Conservation (phyloP, 2,329 filamentous ascomycete species). For the Zarea fungicola region DNA sequence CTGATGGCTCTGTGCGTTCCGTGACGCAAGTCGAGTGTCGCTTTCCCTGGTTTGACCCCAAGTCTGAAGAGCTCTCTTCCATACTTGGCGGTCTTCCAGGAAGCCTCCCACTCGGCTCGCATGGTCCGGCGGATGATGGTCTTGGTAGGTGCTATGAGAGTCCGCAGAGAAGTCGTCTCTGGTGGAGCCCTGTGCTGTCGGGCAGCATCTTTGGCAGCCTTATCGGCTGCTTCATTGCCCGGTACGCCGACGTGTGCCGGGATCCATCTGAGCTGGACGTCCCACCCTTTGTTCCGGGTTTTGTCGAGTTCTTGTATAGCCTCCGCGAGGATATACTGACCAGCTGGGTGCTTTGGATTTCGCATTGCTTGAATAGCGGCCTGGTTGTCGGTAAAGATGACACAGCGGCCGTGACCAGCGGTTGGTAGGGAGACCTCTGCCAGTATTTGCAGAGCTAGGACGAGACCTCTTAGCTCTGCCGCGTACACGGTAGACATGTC, state of each 20-base stretch:
- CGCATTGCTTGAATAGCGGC: slow-evolving; percentile 25
- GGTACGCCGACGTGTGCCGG: slow-evolving; percentile 18
- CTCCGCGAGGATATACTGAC: slow-evolving; percentile 24
- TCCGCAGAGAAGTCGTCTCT: slow-evolving; percentile 9
- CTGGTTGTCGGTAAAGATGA: slow-evolving; percentile 28
- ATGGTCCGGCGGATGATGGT: slow-evolving; percentile 14
- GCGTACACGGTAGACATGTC: slow-evolving; percentile 24
- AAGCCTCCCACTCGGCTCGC: slow-evolving; percentile 11
- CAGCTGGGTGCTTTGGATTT: slow-evolving; percentile 22
- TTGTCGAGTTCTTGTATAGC: slow-evolving; percentile 18
- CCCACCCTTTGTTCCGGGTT: slow-evolving; percentile 9
- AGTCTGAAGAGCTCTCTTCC: slow-evolving; percentile 14
- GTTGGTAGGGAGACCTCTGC: slow-evolving; percentile 16
- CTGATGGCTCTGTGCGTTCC: slow-evolving; percentile 19
- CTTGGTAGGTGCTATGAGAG: slow-evolving; percentile 15
- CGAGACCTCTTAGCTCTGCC: slow-evolving; percentile 23
- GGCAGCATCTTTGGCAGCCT: slow-evolving; percentile 19
- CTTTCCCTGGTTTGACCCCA: slow-evolving; percentile 13
- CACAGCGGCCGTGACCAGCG: slow-evolving; percentile 16
- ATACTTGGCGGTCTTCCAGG: slow-evolving; percentile 12
- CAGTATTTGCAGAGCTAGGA: slow-evolving; percentile 22
- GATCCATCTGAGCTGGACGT: slow-evolving; percentile 17
- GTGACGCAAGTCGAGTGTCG: slow-evolving; percentile 13
- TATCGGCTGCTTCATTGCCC: slow-evolving; percentile 21
- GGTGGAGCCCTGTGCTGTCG: not conserved